Percentiles rank a stretch among this genome's conserved stretches.
These are phyloP conservation scores for Macaranga tanarius DNA, from an alignment of 441 rosid genomes.

Conservation along the genomic window DNA sequence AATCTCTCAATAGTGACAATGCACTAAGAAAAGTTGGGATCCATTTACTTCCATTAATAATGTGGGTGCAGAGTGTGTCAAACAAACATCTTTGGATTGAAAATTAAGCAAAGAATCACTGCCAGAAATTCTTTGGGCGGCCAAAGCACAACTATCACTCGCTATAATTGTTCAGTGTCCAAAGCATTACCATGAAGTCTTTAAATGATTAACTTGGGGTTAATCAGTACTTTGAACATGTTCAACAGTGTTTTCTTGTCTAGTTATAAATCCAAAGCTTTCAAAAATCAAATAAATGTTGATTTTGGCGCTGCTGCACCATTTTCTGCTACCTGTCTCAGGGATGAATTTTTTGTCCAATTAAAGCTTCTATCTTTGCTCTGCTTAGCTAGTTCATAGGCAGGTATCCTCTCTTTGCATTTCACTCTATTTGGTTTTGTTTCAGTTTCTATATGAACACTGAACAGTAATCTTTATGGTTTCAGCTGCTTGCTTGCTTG, in stretches of 20 bases:
- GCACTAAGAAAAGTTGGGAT: neutral
- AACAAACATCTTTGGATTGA: neutral
- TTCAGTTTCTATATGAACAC: neutral
- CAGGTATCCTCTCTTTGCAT: neutral
- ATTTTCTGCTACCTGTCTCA: neutral
- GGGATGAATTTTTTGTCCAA: neutral
- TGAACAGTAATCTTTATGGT: neutral
- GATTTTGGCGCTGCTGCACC: neutral
- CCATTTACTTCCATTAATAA: neutral
- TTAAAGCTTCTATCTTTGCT: neutral
- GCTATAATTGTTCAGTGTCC: neutral
- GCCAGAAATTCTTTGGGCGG: constrained; percentile 8
- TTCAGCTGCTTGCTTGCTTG: neutral
- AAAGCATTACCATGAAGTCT: neutral
- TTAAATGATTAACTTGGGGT: neutral
- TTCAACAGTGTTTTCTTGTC: neutral
- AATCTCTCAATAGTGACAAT: neutral
- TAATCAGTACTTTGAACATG: neutral
- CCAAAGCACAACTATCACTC: neutral
- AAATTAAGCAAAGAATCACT: constrained; percentile 7
- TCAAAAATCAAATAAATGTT: neutral
- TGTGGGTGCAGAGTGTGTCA: neutral
- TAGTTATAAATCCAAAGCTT: constrained; percentile 4
- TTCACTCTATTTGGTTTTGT: neutral
- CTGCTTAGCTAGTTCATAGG: too few species aligned